Conservation (phyloP, 352 stramenopile species). For the Pythium phragmiticola region DNA sequence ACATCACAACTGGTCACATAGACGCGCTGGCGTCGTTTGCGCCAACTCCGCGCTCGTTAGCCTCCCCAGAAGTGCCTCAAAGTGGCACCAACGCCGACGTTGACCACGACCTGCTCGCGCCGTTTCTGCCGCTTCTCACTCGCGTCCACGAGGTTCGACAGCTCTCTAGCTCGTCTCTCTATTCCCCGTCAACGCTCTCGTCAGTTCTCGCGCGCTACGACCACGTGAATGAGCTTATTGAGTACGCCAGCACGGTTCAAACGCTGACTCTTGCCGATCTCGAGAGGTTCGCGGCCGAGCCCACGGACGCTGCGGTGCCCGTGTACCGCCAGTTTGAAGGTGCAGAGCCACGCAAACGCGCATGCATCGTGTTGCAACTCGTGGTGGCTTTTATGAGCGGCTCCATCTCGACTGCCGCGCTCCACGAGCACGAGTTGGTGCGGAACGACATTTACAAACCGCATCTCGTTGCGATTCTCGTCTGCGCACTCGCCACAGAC, state of each 20-base stretch:
- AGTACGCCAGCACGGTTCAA: conserved; percentile 40
- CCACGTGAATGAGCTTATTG: conserved; percentile 40
- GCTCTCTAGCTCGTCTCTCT: not conserved
- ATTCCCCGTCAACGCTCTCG: not conserved
- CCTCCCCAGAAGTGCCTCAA: not conserved
- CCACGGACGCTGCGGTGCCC: conserved; percentile 4
- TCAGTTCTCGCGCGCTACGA: conserved; percentile 35
- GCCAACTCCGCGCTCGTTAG: not conserved
- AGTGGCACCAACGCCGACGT: conserved; percentile 8
- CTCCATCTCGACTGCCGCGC: not conserved
- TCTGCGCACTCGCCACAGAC: conserved; percentile 32
- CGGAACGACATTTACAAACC: conserved; percentile 54
- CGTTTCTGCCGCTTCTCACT: conserved; percentile 50
- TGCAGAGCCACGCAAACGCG: conserved; percentile 30
- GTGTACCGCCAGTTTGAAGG: conserved; percentile 54
- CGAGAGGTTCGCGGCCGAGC: not conserved
- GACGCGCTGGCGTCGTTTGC: conserved; percentile 7
- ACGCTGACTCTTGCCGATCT: conserved; percentile 23
- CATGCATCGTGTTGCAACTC: conserved; percentile 41
- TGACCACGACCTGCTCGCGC: conserved; percentile 27
- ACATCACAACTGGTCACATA: conserved; percentile 2
- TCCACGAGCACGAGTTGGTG: conserved; percentile 46
- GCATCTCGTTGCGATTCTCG: conserved; percentile 53
- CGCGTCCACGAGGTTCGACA: conserved; percentile 35
- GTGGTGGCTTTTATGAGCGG: conserved; percentile 13